Evolutionary conservation across 1,139 yeast genomes (phyloP).

Genomic region (Saccharomyces pastorianus): DNA sequence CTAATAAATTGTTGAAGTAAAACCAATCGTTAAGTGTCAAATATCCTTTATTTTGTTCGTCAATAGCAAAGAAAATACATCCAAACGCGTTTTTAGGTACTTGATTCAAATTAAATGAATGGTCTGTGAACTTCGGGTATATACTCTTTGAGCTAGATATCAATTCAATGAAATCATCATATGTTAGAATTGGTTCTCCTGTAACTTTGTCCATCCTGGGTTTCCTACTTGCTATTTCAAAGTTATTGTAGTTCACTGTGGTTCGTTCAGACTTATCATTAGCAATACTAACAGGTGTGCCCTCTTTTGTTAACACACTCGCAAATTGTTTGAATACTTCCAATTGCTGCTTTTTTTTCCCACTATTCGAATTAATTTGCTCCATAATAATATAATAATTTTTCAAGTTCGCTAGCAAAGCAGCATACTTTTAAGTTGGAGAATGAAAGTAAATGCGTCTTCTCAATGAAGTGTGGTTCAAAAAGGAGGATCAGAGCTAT

Average conservation of each 20-base stretch:
- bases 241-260: neutral
- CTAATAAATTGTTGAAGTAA: slow-evolving; percentile 47
- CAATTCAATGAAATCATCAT: slow-evolving; percentile 31
- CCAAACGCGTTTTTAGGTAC: slow-evolving; percentile 36
- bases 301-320: slow-evolving; percentile 7
- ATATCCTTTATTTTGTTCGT: slow-evolving; percentile 54
- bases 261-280: neutral
- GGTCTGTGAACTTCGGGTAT: slow-evolving; percentile 30
- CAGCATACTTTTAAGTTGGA: neutral
- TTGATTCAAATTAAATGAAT: slow-evolving; percentile 29
- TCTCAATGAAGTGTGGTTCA: neutral
- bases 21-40: slow-evolving; percentile 54
- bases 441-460: neutral
- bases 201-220: neutral
- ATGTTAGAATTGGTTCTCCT: slow-evolving; percentile 31
- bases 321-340: slow-evolving; percentile 35
- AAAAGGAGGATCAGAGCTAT: neutral
- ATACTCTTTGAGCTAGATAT: slow-evolving; percentile 31
- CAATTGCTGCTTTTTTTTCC: slow-evolving; percentile 34
- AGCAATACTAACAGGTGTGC: slow-evolving; percentile 10
- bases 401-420: neutral
- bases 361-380: slow-evolving; percentile 32
- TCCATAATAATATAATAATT: slow-evolving; percentile 26
- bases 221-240: neutral
- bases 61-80: slow-evolving; percentile 57